These are phyloP conservation scores for Zygnema circumcarinatum DNA, from an alignment of 139 green algal genomes.

Conservation along the genomic window DNA sequence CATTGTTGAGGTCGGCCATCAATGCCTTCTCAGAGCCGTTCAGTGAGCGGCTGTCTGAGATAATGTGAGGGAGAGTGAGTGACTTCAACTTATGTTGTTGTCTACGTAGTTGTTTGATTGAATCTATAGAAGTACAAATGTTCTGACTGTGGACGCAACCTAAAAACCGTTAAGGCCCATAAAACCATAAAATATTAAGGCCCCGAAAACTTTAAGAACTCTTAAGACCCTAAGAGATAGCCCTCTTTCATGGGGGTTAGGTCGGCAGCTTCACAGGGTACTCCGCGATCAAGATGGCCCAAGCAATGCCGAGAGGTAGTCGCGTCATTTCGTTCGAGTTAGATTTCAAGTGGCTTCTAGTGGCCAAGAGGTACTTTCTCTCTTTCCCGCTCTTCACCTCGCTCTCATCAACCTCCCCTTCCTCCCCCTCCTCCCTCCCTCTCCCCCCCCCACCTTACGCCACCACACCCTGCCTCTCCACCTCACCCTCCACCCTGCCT, in stretches of 20 bases:
- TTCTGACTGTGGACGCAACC: too few species aligned
- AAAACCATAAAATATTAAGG: too few species aligned
- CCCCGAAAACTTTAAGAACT: too few species aligned
- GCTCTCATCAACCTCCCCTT: neutral
- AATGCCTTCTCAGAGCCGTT: too few species aligned
- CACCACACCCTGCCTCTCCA: neutral
- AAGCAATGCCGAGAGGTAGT: constrained; percentile 58
- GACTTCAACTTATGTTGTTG: too few species aligned
- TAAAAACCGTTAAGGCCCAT: too few species aligned
- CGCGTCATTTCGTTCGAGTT: constrained; percentile 70
- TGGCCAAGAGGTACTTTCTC: constrained; percentile 64
- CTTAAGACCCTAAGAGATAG: too few species aligned
- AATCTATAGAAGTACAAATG: too few species aligned
- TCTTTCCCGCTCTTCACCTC: neutral
- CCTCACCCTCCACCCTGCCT: neutral
- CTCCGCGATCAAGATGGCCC: constrained; percentile 67
- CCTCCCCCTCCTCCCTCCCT: neutral
- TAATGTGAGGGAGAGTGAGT: too few species aligned
- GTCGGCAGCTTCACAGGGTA: constrained; percentile 74
- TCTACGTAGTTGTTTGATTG: too few species aligned
- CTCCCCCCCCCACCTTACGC: neutral
- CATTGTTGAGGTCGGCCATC: constrained; percentile 69
- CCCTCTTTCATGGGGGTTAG: too few species aligned
- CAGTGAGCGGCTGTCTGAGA: too few species aligned
- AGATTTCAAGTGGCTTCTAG: constrained; percentile 70